A percentile compares a stretch with the other conserved stretches of the same genome.
phyloP scores from a whole-genome alignment of 129 eudicot genomes.

The Calendula officinalis region DNA sequence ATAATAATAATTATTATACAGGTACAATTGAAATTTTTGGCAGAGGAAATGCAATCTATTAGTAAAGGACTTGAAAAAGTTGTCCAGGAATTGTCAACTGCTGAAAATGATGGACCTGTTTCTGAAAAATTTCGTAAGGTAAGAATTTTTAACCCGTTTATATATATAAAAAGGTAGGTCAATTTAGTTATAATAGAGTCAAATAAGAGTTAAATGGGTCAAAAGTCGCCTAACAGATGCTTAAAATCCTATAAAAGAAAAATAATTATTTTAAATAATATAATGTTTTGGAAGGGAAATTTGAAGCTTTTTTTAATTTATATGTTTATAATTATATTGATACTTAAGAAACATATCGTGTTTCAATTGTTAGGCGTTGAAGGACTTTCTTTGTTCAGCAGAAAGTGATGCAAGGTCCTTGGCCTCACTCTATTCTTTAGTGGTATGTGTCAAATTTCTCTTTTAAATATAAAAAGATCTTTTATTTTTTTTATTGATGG shows the following conservation, averaged over 20 bases:
- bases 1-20: conserved; percentile 22
- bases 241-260: no score
- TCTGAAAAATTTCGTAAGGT: conserved; percentile 71
- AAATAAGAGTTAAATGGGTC: conserved; percentile 1
- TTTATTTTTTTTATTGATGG: not conserved
- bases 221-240: no score
- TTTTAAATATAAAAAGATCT: not conserved
- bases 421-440: conserved; percentile 80
- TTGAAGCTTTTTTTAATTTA: not conserved
- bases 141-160: conserved; percentile 5
- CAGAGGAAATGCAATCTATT: conserved; percentile 96
- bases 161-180: no score
- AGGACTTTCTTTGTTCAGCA: conserved; percentile 74
- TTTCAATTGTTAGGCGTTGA: conserved; percentile 49
- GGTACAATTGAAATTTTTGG: conserved; percentile 80
- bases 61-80: conserved; percentile 93
- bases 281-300: no score
- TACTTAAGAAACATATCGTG: not conserved
- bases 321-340: not conserved
- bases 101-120: conserved; percentile 83
- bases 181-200: not conserved
- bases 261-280: no score
- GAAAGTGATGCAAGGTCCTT: conserved; percentile 90
- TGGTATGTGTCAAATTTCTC: conserved; percentile 51
- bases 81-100: conserved; percentile 74